Evolutionary conservation across 495 filamentous ascomycete species (phyloP).

Genomic region (Ramalina peruviana): DNA sequence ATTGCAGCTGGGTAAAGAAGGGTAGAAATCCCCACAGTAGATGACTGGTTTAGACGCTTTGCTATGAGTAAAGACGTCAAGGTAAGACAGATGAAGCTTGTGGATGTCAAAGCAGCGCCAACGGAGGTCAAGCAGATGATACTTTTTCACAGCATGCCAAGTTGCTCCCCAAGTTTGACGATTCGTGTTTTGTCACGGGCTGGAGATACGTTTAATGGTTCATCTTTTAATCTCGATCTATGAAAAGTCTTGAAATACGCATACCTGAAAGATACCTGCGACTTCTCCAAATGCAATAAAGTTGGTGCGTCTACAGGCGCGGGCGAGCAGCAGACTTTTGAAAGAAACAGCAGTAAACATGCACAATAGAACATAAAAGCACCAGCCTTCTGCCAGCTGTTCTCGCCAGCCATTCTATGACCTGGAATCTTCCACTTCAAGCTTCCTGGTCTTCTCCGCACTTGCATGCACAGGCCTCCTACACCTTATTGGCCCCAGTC

Average conservation of each 20-base stretch:
- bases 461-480: not conserved
- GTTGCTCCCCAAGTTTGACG: too few species aligned
- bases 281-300: not conserved
- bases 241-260: slow-evolving; percentile 4
- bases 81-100: too few species aligned
- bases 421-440: slow-evolving; percentile 2
- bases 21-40: too few species aligned
- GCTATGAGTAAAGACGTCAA: too few species aligned
- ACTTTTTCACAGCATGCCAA: too few species aligned
- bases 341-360: not conserved
- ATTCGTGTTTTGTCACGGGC: not conserved
- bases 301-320: slow-evolving; percentile 1
- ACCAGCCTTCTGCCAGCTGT: slow-evolving; percentile 1
- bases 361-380: slow-evolving; percentile 5
- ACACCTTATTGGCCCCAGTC: too few species aligned
- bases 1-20: too few species aligned
- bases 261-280: not conserved
- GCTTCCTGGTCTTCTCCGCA: not conserved
- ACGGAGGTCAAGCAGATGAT: too few species aligned
- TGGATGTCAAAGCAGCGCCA: too few species aligned
- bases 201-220: not conserved
- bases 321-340: slow-evolving; percentile 8
- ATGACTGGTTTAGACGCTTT: too few species aligned
- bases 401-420: slow-evolving; percentile 9
- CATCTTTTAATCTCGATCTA: slow-evolving; percentile 10